Evolutionary conservation across 345 rosid species (phyloP).

Genomic region (Eutrema japonicum): DNA sequence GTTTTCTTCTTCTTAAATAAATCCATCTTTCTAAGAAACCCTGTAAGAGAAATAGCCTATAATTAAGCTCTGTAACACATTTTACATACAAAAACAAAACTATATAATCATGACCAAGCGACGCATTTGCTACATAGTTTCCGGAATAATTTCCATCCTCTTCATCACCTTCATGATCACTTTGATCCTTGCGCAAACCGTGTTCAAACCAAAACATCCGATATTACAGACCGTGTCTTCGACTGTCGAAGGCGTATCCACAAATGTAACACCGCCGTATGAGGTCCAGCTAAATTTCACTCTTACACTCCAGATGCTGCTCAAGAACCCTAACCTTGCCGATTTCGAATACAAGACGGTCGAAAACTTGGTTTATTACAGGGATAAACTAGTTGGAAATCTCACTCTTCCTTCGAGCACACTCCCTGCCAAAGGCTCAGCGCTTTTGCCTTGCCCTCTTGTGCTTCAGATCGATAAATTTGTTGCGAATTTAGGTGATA

Average conservation of each 20-base stretch:
- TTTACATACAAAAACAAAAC: constrained; percentile 1
- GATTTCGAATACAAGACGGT: constrained; percentile 56
- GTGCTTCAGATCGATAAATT: constrained; percentile 50
- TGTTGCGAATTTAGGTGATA: constrained; percentile 31
- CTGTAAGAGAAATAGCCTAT: neutral
- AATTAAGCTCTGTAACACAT: constrained; percentile 1
- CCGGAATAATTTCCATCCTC: constrained; percentile 37
- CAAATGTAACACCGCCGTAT: constrained; percentile 45
- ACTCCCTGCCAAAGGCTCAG: constrained; percentile 49
- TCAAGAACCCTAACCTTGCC: constrained; percentile 56
- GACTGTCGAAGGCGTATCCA: constrained; percentile 53
- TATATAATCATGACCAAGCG: constrained; percentile 11
- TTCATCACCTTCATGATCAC: constrained; percentile 13
- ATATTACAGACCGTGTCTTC: constrained; percentile 46
- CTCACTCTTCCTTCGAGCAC: constrained; percentile 50
- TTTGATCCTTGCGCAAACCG: constrained; percentile 53
- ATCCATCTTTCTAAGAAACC: neutral
- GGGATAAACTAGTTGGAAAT: constrained; percentile 47
- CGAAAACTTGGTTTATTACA: constrained; percentile 45
- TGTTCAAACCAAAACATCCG: constrained; percentile 59
- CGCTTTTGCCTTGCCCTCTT: constrained; percentile 43
- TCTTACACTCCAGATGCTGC: constrained; percentile 46
- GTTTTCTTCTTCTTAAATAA: neutral
- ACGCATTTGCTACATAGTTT: constrained; percentile 35
- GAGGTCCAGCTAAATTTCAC: constrained; percentile 53